Evolutionary conservation across 306 rosid species (phyloP), one percentile per base, ranked within the genome.

Genomic region (Astragalus glycyphyllos): DNA sequence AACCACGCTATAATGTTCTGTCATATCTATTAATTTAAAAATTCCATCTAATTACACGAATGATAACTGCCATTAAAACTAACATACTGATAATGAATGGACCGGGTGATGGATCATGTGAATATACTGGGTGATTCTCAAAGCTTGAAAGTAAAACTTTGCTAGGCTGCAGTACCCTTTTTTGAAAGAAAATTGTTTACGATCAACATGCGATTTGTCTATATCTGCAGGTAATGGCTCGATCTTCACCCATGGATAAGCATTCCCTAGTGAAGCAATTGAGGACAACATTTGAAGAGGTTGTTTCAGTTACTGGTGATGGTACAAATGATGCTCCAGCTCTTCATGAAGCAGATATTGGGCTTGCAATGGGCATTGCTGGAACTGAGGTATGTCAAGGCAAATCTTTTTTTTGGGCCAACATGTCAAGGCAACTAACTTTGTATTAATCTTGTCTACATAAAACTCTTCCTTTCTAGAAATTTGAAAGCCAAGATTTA

Each of bases 281-380:
- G 20, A 78, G 96, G 62, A 94, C 97, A 59, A 94, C 95, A 72
- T 89, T 94, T 53, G 79, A 85, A 85, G 99, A 94, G 63, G 97
- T 94, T 71, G 99, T 94, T 68, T 90, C 97, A 48, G 99, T 91
- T 69, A 94, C 99, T 8, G 99, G 99, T 49, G 99, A 94, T 66
- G 99, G 99, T 77, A 90, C 99, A 64, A 94, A 94, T 58, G 99
- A 94, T 73, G 97, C 99, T 61, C 99, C 99, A 4, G 99, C 99
- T 10, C 99, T 94, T 71, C 99, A 94, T 69, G 99, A 94, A 91
- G 99, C 97, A 70, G 99, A 94, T 78, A 91, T 94, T 78, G 99
- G 99, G 68, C 88, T 94, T 72, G 99, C 99, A 77, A 94, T 94
- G 99, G 99, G 96, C 77, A 94, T 94, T 71, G 83, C 98, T 73